Base-by-base conservation (phyloP, 2,329 filamentous ascomycete species). In the Cadophora sp. region DNA sequence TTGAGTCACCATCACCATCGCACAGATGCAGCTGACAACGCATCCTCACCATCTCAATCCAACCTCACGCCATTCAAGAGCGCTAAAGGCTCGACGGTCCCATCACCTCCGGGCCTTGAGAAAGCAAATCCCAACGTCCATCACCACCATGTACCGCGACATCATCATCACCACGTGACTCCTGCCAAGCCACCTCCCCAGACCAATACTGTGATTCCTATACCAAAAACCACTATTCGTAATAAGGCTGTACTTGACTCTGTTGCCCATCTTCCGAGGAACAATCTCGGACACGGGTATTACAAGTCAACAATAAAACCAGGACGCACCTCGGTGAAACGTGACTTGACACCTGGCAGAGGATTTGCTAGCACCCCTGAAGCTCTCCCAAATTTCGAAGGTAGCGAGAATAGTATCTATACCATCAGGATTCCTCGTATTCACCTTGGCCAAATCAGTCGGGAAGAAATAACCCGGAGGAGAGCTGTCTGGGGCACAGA, bases 401-500 rank as follows among this genome's bases (percentile, higher is more conserved):
- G 89, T 65, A 81, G 91, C 71, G 89, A 87, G 55, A 98, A 98
- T 75, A 97, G 93, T 77, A 97, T 92, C 0, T 89, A 97, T 71
- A 97, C 93, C 0, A 86, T 99, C 69, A 93, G 96, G 74, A 89
- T 99, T 7, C 91, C 94, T 1, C 89, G 92, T 31, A 87, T 92
- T 59, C 93, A 96, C 75, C 83, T 99, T 8, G 87, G 87, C 9
- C 79, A 88, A 0, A 81, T 84, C 8, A 87, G 92, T 27, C 87
- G 95, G 34, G 92, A 96, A 77, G 92, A 97, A 73, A 94, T 98
- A 62, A 97, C 94, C 12, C 82, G 88, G 8, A 87, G 93, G 40
- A 87, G 91, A 24, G 92, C 92, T 8, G 79, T 99, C 0, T 99
- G 95, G 94, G 96, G 96, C 0, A 96, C 93, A 0, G 94, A 97